Percentiles rank a stretch among this genome's conserved stretches.
Conservation (phyloP, 2,329 filamentous ascomycete species). For the Neonectria sp. region DNA sequence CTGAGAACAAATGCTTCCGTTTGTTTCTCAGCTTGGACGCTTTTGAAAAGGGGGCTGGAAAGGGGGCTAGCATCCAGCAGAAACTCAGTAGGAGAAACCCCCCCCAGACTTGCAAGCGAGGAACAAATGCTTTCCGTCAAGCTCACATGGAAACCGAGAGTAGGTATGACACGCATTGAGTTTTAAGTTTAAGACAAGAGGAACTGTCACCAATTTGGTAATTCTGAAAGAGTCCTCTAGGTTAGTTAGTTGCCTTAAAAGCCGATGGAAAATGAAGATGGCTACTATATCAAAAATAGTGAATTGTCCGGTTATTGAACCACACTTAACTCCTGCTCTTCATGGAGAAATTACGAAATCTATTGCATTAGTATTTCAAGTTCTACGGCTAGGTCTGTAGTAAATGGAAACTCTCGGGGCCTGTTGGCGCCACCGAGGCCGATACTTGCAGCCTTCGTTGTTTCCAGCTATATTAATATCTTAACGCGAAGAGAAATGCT, state of each 20-base stretch:
- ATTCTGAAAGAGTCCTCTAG: not conserved
- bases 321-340: not conserved
- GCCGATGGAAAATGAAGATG: not conserved
- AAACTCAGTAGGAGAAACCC: too few relatives aligned
- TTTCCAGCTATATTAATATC: not conserved
- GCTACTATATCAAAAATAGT: not conserved
- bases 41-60: too few relatives aligned
- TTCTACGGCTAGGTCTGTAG: not conserved
- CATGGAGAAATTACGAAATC: not conserved
- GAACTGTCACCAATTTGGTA: too few relatives aligned
- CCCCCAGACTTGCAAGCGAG: too few relatives aligned
- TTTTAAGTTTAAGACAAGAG: too few relatives aligned
- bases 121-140: too few relatives aligned
- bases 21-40: too few relatives aligned
- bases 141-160: too few relatives aligned
- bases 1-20: too few relatives aligned
- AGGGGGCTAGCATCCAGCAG: too few relatives aligned
- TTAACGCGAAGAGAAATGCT: not conserved
- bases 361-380: not conserved
- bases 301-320: not conserved
- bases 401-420: not conserved
- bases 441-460: not conserved
- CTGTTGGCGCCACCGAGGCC: too few relatives aligned
- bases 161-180: too few relatives aligned
- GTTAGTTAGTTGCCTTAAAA: not conserved